These are phyloP conservation scores for Penicillium fimorum DNA, from an alignment of 495 filamentous ascomycete genomes.

Conservation along the genomic window DNA sequence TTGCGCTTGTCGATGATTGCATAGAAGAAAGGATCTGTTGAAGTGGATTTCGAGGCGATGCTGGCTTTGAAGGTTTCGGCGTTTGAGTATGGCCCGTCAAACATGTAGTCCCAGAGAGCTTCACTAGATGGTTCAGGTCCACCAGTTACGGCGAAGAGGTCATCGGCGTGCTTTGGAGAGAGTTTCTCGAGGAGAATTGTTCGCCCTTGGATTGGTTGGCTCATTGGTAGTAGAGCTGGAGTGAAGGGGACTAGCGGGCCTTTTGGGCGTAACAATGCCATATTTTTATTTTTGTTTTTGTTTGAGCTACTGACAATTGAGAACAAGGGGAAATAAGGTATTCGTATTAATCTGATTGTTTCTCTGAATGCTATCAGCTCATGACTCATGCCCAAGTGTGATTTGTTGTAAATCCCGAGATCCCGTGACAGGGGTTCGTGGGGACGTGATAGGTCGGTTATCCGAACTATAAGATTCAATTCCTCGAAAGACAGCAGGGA, in stretches of 20 bases:
- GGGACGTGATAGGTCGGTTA: not conserved
- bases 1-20: constrained; percentile 37
- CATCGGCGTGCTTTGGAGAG: constrained; percentile 32
- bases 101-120: constrained; percentile 50
- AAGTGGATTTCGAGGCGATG: constrained; percentile 27
- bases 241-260: constrained; percentile 23
- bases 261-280: constrained; percentile 16
- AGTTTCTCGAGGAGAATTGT: constrained; percentile 42
- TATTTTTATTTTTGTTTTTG: not conserved
- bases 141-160: constrained; percentile 40
- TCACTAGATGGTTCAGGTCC: constrained; percentile 26
- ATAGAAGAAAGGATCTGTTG: constrained; percentile 40
- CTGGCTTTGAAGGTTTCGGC: constrained; percentile 29
- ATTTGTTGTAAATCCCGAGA: constrained; percentile 3
- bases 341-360: not conserved
- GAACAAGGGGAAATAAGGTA: not conserved
- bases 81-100: constrained; percentile 38
- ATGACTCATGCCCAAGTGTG: constrained; percentile 5
- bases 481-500: not conserved
- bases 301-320: not conserved
- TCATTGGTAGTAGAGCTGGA: constrained; percentile 23
- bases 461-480: not conserved
- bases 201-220: constrained; percentile 28
- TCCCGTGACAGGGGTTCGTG: not conserved
- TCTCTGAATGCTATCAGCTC: not conserved